phyloP scores from a whole-genome alignment of 352 stramenopile genomes.

The Phytophthora tentaculata region DNA sequence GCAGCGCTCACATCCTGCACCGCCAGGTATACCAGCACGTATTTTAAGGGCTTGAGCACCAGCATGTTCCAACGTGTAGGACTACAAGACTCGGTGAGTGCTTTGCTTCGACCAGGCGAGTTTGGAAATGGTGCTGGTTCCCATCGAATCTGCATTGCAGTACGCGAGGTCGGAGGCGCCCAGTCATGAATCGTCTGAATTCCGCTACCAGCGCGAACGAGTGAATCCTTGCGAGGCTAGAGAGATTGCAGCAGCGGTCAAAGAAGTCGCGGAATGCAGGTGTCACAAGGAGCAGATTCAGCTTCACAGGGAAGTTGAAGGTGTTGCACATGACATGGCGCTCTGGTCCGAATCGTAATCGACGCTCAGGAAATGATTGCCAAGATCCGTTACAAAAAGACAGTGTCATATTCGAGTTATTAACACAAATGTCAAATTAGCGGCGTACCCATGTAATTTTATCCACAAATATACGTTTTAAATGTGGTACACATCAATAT shows the following conservation, averaged over 20 bases:
- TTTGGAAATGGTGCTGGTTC: constrained; percentile 26
- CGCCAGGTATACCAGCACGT: constrained; percentile 26
- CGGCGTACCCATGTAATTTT: too few relatives aligned
- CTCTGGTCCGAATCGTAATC: constrained; percentile 12
- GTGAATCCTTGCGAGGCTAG: constrained; percentile 32
- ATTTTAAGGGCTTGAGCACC: constrained; percentile 28
- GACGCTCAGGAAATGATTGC: constrained; percentile 22
- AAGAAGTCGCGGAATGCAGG: neutral
- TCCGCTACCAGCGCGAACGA: constrained; percentile 1
- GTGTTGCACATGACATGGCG: constrained; percentile 23
- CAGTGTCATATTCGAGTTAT: neutral
- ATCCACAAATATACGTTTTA: too few relatives aligned
- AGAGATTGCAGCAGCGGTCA: constrained; percentile 14
- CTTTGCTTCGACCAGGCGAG: constrained; percentile 26
- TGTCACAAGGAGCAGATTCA: constrained; percentile 39
- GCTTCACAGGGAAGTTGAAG: constrained; percentile 25
- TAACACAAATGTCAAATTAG: neutral
- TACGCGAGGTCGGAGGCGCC: too few relatives aligned
- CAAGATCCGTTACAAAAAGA: constrained; percentile 10
- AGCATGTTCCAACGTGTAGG: constrained; percentile 25
- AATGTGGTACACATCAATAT: constrained; percentile 35
- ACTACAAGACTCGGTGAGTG: neutral
- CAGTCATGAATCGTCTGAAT: constrained; percentile 1
- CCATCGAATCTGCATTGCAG: neutral
- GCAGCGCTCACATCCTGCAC: constrained; percentile 11